phyloP scores from a whole-genome alignment of 2,329 filamentous ascomycete genomes.

The Polychaeton citri region DNA sequence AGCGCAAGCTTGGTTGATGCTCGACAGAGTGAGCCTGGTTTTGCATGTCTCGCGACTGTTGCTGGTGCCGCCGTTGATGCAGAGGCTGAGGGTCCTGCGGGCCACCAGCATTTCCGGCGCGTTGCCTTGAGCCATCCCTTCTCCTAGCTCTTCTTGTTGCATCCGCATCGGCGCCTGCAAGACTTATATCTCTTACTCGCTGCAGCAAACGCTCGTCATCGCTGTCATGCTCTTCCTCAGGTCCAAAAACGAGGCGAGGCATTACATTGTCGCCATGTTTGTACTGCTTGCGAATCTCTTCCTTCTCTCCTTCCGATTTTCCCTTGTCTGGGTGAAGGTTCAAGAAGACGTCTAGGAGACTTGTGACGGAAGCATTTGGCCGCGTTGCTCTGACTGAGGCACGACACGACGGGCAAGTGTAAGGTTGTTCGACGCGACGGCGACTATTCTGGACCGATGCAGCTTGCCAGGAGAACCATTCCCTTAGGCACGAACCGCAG shows the following conservation, averaged over 20 bases:
- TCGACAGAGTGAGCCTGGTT: conserved; percentile 38
- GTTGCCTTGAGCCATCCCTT: conserved; percentile 9
- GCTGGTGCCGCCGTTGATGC: conserved; percentile 1
- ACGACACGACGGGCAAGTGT: conserved; percentile 88
- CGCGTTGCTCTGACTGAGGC: conserved; percentile 73
- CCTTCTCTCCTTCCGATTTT: conserved; percentile 58
- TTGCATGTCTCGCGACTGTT: neutral
- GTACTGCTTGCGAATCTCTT: conserved; percentile 63
- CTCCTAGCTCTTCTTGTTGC: conserved; percentile 4
- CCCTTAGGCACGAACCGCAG: conserved; percentile 86
- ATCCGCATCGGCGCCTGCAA: conserved; percentile 45
- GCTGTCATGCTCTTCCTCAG: conserved; percentile 38
- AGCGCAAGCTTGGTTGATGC: conserved; percentile 80
- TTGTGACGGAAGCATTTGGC: conserved; percentile 82
- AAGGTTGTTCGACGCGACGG: conserved; percentile 33
- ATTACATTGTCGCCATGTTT: conserved; percentile 71
- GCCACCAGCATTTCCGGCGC: neutral
- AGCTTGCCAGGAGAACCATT: conserved; percentile 84
- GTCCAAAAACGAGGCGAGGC: conserved; percentile 45
- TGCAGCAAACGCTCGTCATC: conserved; percentile 59
- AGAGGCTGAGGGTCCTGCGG: neutral
- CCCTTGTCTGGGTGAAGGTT: conserved; percentile 64
- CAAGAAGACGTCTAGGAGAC: conserved; percentile 78
- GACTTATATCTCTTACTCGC: conserved; percentile 58
- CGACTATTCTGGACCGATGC: conserved; percentile 39